phyloP scores from a whole-genome alignment of 2,329 filamentous ascomycete species.

The Pyrenophora seminiperda region DNA sequence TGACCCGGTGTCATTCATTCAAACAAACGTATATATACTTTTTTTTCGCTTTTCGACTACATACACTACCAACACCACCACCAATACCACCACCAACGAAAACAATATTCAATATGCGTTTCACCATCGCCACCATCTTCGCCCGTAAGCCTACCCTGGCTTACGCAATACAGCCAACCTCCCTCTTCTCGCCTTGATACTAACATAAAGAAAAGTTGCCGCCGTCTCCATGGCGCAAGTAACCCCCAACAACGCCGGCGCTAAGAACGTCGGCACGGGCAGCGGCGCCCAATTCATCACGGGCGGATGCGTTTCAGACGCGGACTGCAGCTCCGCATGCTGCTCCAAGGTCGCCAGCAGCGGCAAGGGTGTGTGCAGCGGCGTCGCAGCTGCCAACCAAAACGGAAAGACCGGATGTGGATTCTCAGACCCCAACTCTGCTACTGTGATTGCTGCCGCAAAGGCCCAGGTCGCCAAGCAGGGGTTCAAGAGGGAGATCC shows the following conservation, averaged over 20 bases:
- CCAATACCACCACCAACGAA: conserved; percentile 1
- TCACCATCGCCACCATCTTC: conserved; percentile 22
- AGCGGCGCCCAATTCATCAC: conserved; percentile 41
- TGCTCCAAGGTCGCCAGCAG: conserved; percentile 30
- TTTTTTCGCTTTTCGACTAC: conserved; percentile 2
- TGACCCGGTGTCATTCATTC: conserved; percentile 41
- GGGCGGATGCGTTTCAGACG: conserved; percentile 36
- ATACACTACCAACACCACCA: neutral
- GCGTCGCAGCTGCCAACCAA: conserved; percentile 35
- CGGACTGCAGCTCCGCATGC: conserved; percentile 37
- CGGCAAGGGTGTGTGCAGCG: conserved; percentile 36
- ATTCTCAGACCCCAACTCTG: conserved; percentile 37
- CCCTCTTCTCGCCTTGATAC: neutral
- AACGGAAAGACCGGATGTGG: conserved; percentile 41
- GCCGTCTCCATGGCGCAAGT: conserved; percentile 25
- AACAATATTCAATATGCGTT: conserved; percentile 23
- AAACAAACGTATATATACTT: conserved; percentile 16
- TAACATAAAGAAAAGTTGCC: conserved; percentile 13
- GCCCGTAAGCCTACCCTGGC: conserved; percentile 6
- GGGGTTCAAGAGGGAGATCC: conserved; percentile 37
- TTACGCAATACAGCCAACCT: neutral
- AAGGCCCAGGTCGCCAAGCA: conserved; percentile 36
- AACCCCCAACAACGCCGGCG: conserved; percentile 36
- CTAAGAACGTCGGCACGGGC: conserved; percentile 35
- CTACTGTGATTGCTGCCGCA: conserved; percentile 36